Base-by-base conservation (phyloP, 768 basidiomycete genomes). In the Suillus alpinus region DNA sequence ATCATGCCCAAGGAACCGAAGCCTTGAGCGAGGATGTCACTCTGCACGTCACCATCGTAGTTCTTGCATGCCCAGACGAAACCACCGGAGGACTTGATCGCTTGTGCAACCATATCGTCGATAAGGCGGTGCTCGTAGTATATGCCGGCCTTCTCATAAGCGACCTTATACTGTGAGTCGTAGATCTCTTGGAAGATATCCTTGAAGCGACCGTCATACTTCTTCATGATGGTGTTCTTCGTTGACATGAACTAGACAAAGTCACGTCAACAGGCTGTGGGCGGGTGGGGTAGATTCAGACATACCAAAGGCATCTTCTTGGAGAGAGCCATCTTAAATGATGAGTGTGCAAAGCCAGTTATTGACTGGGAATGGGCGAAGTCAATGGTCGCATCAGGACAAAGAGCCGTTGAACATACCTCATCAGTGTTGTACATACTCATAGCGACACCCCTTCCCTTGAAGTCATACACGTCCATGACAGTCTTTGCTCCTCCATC, bases 341-440 rank as follows among this genome's bases (percentile, higher is more conserved):
- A 95, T 6, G 95, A 86, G 77, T 99, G 96, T 1, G 97, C 96
- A 71, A 99, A 99, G 23, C 96, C 96, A 18, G 79, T 81, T 68
- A 99, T 98, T 1, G 92, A 95, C 89, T 94, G 63, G 14, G 23
- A 43, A 62, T 2, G 43, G 37, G 31, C 43, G 37, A 29, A 47
- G 47, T 50, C 41, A 16, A n/a, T 29, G 29, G 62, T 37, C 36
- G 6, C 14, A 32, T 44, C 8, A 9, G 23, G 31, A 20, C 29
- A 52, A 34, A 20, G 8, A 39, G 32, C 16, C 4, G 52, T 12
- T 65, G 18, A 20, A 65, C 76, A 29, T 64, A 91, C 92, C 68
- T 96, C 94, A 65, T 98, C 94, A 6, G 95, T 98, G 78, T 98
- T 98, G 80, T 98, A 98, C 97, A 98, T 98, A 71, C 88, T 84